A percentile compares a stretch with the other conserved stretches of the same genome.
These are phyloP conservation scores for Pinguiococcus pyrenoidosus DNA, from an alignment of 108 stramenopile genomes.

Conservation along the genomic window DNA sequence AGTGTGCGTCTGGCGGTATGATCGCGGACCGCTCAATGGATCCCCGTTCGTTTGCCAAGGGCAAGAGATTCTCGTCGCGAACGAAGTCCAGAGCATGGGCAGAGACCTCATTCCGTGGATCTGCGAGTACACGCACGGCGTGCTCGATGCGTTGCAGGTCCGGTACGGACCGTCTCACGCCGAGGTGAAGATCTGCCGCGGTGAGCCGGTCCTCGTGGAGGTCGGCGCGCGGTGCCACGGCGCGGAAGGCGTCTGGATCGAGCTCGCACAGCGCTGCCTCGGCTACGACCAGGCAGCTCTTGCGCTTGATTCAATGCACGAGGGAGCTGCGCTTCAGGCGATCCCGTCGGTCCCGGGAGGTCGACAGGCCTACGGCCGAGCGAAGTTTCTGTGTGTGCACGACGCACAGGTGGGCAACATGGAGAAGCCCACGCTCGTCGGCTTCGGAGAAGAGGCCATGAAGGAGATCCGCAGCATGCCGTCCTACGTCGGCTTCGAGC, in stretches of 20 bases:
- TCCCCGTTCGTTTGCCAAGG: slow-evolving; percentile 29
- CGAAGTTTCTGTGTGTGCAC: not conserved
- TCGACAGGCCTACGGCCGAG: slow-evolving; percentile 1
- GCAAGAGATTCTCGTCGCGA: slow-evolving; percentile 53
- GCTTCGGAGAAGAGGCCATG: not conserved
- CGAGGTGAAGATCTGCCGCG: slow-evolving; percentile 31
- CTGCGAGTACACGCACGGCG: slow-evolving; percentile 1
- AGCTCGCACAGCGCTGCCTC: slow-evolving; percentile 32
- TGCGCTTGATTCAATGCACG: too few species aligned
- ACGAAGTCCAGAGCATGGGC: not conserved
- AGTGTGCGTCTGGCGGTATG: slow-evolving; percentile 49
- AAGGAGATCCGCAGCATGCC: not conserved
- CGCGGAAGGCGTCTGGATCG: slow-evolving; percentile 72
- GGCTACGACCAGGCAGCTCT: slow-evolving; percentile 41
- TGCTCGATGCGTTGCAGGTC: slow-evolving; percentile 20
- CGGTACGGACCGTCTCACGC: slow-evolving; percentile 54
- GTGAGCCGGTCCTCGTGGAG: slow-evolving; percentile 66
- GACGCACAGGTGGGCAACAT: too few species aligned
- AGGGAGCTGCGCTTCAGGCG: too few species aligned
- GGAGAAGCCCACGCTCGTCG: not conserved
- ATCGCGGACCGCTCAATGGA: slow-evolving; percentile 7
- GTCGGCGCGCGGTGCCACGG: slow-evolving; percentile 80
- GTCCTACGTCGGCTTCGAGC: not conserved
- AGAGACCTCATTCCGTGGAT: not conserved
- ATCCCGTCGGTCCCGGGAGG: too few species aligned